Percentiles rank a stretch among this genome's conserved stretches.
phyloP scores from a whole-genome alignment of 140 eudicot genomes.

The Flaveria floridana region DNA sequence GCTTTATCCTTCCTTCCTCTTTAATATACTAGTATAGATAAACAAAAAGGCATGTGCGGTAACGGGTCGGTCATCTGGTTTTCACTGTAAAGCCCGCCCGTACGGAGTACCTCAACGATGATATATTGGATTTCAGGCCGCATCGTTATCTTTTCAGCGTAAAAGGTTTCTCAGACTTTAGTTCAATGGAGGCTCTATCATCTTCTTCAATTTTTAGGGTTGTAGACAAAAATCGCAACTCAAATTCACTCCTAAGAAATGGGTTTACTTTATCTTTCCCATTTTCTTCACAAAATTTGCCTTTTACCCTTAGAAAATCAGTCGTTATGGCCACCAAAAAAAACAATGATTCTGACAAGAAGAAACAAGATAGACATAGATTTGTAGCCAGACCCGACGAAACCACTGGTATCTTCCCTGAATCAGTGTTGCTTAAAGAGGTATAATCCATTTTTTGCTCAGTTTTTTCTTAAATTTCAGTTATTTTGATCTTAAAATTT shows the following conservation, averaged over 20 bases:
- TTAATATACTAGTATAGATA: no score
- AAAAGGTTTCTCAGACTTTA: background rate
- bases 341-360: constrained; percentile 36
- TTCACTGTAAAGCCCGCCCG: no score
- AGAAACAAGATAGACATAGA: constrained; percentile 61
- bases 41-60: no score
- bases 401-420: constrained; percentile 80
- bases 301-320: constrained; percentile 35
- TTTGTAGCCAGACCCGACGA: constrained; percentile 75
- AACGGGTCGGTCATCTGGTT: no score
- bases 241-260: constrained; percentile 31
- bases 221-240: constrained; percentile 18
- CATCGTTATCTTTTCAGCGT: constrained; percentile 16
- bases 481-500: background rate
- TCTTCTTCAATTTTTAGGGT: constrained; percentile 30
- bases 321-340: constrained; percentile 53
- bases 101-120: no score
- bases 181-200: constrained; percentile 47
- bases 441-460: constrained; percentile 27
- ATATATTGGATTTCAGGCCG: no score
- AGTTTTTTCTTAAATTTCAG: background rate
- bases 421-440: constrained; percentile 89
- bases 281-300: constrained; percentile 43
- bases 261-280: constrained; percentile 36
- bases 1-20: no score